A percentile compares a stretch with the other conserved stretches of the same genome.
Evolutionary conservation across 805 yeast genomes (phyloP).

Genomic region (Candida lessepsii): DNA sequence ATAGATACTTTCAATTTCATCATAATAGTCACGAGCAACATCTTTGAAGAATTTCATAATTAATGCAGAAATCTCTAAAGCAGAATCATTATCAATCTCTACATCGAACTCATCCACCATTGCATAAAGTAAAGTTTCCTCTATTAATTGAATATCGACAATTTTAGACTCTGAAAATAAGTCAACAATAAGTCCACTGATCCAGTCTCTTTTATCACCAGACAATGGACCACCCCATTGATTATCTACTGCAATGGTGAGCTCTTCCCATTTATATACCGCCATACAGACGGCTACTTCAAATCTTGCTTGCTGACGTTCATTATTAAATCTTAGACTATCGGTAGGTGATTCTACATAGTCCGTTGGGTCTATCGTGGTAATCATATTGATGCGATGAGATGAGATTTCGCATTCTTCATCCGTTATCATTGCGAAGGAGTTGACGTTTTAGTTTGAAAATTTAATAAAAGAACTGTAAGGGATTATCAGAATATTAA

Average conservation of each 20-base stretch:
- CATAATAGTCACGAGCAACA: conserved; percentile 52
- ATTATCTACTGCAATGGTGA: conserved; percentile 84
- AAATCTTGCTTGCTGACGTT: conserved; percentile 75
- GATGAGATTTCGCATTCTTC: not conserved
- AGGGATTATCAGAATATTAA: too few species aligned
- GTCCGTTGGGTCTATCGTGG: conserved; percentile 45
- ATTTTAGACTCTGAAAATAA: conserved; percentile 58
- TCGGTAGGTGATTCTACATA: conserved; percentile 51
- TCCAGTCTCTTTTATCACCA: conserved; percentile 92
- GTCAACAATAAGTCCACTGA: conserved; percentile 77
- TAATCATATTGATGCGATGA: conserved; percentile 1
- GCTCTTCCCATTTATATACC: conserved; percentile 85
- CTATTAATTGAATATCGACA: conserved; percentile 77
- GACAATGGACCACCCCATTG: conserved; percentile 96
- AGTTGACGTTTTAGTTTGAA: too few species aligned
- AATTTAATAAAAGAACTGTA: too few species aligned
- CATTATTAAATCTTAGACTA: conserved; percentile 48
- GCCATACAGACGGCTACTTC: conserved; percentile 94
- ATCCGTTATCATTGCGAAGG: not conserved
- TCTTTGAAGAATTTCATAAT: conserved; percentile 67
- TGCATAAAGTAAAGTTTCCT: conserved; percentile 80
- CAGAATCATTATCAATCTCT: conserved; percentile 84
- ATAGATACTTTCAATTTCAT: conserved; percentile 58
- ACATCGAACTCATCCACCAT: conserved; percentile 96
- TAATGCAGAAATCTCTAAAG: conserved; percentile 66